Evolutionary conservation across 169 alveolate species (phyloP).

Genomic region (Cardiosporidium cionae): DNA sequence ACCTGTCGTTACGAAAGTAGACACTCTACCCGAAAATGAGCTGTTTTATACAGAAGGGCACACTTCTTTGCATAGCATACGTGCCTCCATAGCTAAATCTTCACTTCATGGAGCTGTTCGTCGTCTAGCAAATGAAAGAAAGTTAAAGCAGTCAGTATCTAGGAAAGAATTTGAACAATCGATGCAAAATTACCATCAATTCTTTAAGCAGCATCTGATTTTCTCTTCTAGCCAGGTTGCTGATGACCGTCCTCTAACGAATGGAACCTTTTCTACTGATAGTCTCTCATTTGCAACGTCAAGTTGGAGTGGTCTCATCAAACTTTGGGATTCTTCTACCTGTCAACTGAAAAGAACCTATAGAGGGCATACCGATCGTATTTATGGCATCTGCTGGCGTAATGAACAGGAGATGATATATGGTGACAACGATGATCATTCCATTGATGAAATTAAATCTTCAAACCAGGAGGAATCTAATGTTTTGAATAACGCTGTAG

Average conservation of each 20-base stretch:
- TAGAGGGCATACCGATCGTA: not conserved
- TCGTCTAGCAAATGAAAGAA: not conserved
- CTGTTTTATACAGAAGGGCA: constrained; percentile 1
- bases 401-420: not conserved
- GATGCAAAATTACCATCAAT: not conserved
- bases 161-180: not conserved
- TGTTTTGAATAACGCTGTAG: not conserved
- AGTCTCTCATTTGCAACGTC: not conserved
- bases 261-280: constrained; percentile 20
- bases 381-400: not conserved
- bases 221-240: constrained; percentile 13
- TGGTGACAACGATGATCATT: not conserved
- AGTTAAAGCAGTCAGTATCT: not conserved
- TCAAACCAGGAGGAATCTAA: not conserved
- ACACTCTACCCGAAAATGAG: constrained; percentile 1
- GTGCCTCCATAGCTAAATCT: not conserved
- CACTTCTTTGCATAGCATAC: not conserved
- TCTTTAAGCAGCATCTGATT: not conserved
- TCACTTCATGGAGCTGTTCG: not conserved
- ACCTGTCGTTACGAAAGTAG: not conserved
- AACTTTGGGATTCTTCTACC: not conserved
- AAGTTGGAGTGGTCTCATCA: constrained; percentile 9
- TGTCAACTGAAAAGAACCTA: not conserved
- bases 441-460: not conserved
- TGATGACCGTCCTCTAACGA: constrained; percentile 32